These are phyloP conservation scores for Chrysanthemum makinoi DNA, from an alignment of 129 eudicot genomes.

Conservation along the genomic window DNA sequence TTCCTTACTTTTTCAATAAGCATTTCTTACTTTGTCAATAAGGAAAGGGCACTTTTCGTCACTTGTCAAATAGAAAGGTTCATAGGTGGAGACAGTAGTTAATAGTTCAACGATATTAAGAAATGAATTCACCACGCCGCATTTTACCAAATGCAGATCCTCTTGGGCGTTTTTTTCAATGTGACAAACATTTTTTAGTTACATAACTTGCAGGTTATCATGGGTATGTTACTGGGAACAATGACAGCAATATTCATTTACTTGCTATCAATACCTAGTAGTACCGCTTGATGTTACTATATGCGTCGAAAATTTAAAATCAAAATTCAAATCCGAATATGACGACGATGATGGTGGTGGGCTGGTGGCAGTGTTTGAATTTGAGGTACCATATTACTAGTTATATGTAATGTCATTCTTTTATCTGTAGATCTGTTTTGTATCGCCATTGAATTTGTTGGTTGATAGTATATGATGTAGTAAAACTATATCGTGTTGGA, in stretches of 20 bases:
- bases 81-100: too few relatives aligned
- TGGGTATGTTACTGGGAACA: constrained; percentile 63
- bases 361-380: constrained; percentile 3
- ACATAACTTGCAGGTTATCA: constrained; percentile 49
- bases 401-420: constrained; percentile 16
- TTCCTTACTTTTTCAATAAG: background rate
- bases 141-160: too few relatives aligned
- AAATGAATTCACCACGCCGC: too few relatives aligned
- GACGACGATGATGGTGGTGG: background rate
- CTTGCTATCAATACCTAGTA: constrained; percentile 30
- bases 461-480: constrained; percentile 20
- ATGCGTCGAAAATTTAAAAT: background rate
- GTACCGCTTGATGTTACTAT: constrained; percentile 26
- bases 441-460: constrained; percentile 27
- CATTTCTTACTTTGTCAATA: background rate
- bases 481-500: constrained; percentile 15
- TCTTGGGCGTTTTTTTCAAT: too few relatives aligned
- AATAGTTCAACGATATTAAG: too few relatives aligned
- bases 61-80: background rate
- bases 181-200: background rate
- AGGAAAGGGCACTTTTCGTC: constrained; percentile 10
- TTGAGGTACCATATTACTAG: constrained; percentile 1
- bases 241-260: constrained; percentile 45
- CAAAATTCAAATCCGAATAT: constrained; percentile 1
- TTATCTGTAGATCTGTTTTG: constrained; percentile 15